Evolutionary conservation across 1,284 basidiomycete species (phyloP).

Genomic region (Papiliotrema nemorosa): DNA sequence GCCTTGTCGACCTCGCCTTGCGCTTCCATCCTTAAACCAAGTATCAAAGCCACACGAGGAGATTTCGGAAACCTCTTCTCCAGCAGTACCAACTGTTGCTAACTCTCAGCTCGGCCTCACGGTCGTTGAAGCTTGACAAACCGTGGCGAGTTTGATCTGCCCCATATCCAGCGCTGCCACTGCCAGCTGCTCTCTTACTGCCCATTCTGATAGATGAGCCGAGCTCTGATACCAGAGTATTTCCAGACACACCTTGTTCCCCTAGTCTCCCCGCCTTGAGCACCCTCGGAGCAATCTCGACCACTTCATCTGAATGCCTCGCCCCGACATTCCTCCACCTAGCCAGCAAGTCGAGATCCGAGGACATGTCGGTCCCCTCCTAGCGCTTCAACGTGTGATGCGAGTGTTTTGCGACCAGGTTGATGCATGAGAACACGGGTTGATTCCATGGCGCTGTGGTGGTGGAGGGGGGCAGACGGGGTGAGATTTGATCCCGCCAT

Average conservation of each 20-base stretch:
- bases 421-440: too few species aligned
- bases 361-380: neutral
- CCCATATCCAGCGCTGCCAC: constrained; percentile 83
- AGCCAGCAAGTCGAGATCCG: constrained; percentile 63
- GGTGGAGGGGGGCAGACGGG: neutral
- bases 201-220: constrained; percentile 61
- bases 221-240: neutral
- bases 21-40: constrained; percentile 80
- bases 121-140: constrained; percentile 53
- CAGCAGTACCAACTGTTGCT: constrained; percentile 68
- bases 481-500: neutral
- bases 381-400: neutral
- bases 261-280: constrained; percentile 49
- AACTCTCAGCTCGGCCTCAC: neutral
- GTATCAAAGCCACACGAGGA: constrained; percentile 75
- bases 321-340: constrained; percentile 65
- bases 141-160: constrained; percentile 73
- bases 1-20: constrained; percentile 52
- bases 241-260: constrained; percentile 30
- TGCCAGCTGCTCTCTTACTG: constrained; percentile 80
- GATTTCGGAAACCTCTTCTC: constrained; percentile 72
- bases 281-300: constrained; percentile 61
- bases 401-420: too few species aligned
- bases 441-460: neutral
- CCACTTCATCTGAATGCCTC: constrained; percentile 66